A percentile compares a stretch with the other conserved stretches of the same genome.
Evolutionary conservation across 305 asterid genomes (phyloP).

Genomic region (Rubia balearica): DNA sequence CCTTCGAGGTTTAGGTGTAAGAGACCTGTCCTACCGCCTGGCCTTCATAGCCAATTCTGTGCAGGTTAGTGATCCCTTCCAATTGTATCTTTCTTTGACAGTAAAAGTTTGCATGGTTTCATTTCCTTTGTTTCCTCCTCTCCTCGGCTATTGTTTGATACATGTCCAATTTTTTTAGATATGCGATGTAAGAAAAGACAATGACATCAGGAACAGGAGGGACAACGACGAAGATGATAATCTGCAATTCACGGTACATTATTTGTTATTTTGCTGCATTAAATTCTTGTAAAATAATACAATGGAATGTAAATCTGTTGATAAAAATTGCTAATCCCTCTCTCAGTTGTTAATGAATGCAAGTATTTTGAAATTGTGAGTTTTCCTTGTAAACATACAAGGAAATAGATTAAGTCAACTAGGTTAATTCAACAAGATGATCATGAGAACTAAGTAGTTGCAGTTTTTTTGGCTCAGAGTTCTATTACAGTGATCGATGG

Average conservation of each 20-base stretch:
- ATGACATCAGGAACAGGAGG: slow-evolving; percentile 59
- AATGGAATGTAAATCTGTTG: neutral
- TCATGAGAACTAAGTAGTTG: neutral
- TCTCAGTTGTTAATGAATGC: neutral
- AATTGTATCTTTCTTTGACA: neutral
- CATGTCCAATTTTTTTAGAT: slow-evolving; percentile 37
- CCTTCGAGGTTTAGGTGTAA: slow-evolving; percentile 91
- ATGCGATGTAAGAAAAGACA: slow-evolving; percentile 71
- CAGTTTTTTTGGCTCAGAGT: neutral
- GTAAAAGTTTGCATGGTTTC: neutral
- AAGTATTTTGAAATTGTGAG: neutral
- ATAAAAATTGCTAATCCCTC: neutral
- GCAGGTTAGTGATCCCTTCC: slow-evolving; percentile 45
- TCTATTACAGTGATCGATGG: neutral
- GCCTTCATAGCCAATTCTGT: slow-evolving; percentile 95
- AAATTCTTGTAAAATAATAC: neutral
- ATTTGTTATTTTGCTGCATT: slow-evolving; percentile 2
- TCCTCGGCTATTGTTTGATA: slow-evolving; percentile 3
- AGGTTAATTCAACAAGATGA: neutral
- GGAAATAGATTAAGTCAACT: neutral
- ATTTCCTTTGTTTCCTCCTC: neutral
- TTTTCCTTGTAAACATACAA: neutral
- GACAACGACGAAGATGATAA: slow-evolving; percentile 71
- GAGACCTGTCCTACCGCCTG: slow-evolving; percentile 92
- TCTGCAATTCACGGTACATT: slow-evolving; percentile 58